A percentile compares a stretch with the other conserved stretches of the same genome.
phyloP scores from a whole-genome alignment of 2,329 filamentous ascomycete species.

The Beauveria caledonica region DNA sequence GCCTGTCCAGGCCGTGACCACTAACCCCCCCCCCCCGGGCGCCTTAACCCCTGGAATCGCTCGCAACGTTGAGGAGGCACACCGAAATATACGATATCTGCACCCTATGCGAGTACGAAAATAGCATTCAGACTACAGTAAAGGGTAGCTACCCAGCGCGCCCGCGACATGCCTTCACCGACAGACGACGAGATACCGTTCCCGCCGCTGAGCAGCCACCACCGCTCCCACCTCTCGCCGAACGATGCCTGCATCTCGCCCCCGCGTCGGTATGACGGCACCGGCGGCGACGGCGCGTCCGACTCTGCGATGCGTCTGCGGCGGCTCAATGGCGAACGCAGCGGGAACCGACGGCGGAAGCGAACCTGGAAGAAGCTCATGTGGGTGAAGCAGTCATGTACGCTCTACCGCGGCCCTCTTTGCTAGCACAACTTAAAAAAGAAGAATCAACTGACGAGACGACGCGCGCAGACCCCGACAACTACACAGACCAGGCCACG shows the following conservation, averaged over 20 bases:
- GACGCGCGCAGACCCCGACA: conserved; percentile 68
- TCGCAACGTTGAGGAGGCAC: background rate
- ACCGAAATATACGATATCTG: background rate
- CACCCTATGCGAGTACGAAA: background rate
- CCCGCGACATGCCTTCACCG: conserved; percentile 25
- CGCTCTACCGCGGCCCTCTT: conserved; percentile 22
- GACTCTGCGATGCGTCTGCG: conserved; percentile 29
- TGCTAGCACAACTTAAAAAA: background rate
- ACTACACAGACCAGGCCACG: conserved; percentile 94
- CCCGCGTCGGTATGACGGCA: conserved; percentile 42
- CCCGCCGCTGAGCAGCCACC: conserved; percentile 23
- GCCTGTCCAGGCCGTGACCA: background rate
- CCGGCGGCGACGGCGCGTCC: conserved; percentile 26
- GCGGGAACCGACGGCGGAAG: conserved; percentile 59
- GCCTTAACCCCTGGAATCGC: background rate
- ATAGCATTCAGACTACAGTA: too few relatives aligned
- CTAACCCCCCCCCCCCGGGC: background rate
- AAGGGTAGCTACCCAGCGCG: background rate
- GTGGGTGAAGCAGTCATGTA: conserved; percentile 95
- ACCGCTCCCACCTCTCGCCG: conserved; percentile 64
- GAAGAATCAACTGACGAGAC: background rate
- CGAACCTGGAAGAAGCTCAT: conserved; percentile 89
- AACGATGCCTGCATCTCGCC: conserved; percentile 75
- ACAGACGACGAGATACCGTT: conserved; percentile 32
- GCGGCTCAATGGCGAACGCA: conserved; percentile 45